phyloP scores from a whole-genome alignment of 176 grass and related monocot species.

The Oryza australiensis region DNA sequence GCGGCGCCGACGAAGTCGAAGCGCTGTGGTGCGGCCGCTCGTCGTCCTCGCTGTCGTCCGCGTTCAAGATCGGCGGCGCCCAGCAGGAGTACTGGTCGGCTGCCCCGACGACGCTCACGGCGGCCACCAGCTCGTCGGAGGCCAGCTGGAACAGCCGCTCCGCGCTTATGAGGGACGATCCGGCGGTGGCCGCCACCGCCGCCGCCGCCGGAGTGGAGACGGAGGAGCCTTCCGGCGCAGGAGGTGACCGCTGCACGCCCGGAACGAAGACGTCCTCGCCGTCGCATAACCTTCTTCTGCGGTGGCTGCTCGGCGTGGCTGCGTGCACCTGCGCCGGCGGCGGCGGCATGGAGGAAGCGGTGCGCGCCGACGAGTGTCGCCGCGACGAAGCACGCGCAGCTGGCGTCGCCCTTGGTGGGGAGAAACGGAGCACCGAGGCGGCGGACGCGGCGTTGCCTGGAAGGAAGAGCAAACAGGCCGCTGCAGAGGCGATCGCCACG shows the following conservation, averaged over 20 bases:
- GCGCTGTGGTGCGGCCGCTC: constrained; percentile 34
- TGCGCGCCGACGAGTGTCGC: neutral
- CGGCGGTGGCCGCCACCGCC: neutral
- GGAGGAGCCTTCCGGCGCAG: neutral
- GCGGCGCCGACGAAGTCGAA: constrained; percentile 20
- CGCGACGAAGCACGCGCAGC: neutral
- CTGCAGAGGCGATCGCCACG: neutral
- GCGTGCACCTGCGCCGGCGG: constrained; percentile 8
- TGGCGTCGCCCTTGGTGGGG: neutral
- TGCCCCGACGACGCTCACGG: constrained; percentile 8
- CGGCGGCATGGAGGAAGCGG: neutral
- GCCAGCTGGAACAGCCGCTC: constrained; percentile 52
- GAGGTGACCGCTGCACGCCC: neutral
- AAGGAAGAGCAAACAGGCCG: neutral
- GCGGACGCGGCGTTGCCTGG: neutral
- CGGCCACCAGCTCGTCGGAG: constrained; percentile 49
- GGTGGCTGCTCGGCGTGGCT: constrained; percentile 35
- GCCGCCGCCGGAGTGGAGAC: neutral
- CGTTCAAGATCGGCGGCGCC: constrained; percentile 22
- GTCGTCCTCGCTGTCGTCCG: constrained; percentile 38
- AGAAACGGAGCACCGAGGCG: neutral
- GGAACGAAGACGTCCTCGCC: neutral
- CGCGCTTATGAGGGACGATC: neutral
- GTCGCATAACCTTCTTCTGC: constrained; percentile 24
- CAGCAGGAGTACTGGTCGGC: constrained; percentile 15